Evolutionary conservation across 2,329 filamentous ascomycete genomes (phyloP), one percentile per base, ranked within the genome.

Genomic region (Colletotrichum tofieldiae): DNA sequence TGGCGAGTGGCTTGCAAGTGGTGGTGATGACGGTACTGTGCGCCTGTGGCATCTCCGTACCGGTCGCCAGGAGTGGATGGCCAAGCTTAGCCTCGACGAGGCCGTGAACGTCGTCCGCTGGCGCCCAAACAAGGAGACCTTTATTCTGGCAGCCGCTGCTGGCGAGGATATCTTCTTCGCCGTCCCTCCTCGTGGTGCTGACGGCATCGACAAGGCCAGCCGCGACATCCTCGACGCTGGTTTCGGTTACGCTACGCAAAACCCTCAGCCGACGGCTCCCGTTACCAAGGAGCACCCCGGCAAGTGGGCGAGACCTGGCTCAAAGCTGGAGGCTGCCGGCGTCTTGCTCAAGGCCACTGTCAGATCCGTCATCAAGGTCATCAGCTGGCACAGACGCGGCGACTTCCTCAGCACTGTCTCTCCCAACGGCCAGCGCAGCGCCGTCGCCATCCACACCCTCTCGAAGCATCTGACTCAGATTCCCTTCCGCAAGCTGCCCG

Each of bases 401-500:
- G 96, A 98, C 81, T 98, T 98, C 85, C 93, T 99, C 79, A 93
- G 94, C 76, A 97, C 95, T 0, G 94, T 98, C 29, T 97, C 94
- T 61, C 95, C 96, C 1, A 88, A 89, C 16, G 93, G 93, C 41
- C 91, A 93, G 79, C 89, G 90, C 76, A 92, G 90, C 78, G 94
- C 96, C 5, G 94, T 99, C 65, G 93, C 94, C 65, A 97, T 99
- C 74, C 96, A 99, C 84, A 98, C 96, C 0, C 86, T 99, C 73
- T 96, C 94, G 69, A 98, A 97, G 82, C 96, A 99, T 83, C 89
- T 96, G 56, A 98, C 95, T 3, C 96, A 99, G 82, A 92, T 96
- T 75, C 97, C 96, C 35, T 98, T 99, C 90, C 93, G 94, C 73
- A 88, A 87, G 66, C 82, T 90, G 39, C 91, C 94, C 59, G 94